Percentiles rank a stretch among this genome's conserved stretches.
These are phyloP conservation scores for Metschnikowia bowlesiae DNA, from an alignment of 805 yeast genomes.

Conservation along the genomic window DNA sequence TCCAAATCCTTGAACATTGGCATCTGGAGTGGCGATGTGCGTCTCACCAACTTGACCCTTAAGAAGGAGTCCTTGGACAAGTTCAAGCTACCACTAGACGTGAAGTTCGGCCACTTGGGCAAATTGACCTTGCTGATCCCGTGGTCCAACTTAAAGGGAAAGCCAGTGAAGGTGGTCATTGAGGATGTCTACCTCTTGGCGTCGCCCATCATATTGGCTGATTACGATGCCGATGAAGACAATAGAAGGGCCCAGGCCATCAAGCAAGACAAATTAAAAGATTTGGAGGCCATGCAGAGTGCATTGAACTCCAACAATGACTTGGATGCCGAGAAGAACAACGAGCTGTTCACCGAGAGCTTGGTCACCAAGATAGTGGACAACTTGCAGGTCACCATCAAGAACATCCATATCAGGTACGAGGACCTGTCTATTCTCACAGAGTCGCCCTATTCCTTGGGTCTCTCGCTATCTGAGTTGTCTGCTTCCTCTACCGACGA, in stretches of 20 bases:
- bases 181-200: conserved; percentile 86
- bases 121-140: conserved; percentile 88
- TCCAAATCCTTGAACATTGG: conserved; percentile 93
- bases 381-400: conserved; percentile 85
- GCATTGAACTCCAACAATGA: conserved; percentile 35
- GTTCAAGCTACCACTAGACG: conserved; percentile 80
- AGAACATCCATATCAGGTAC: conserved; percentile 85
- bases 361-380: conserved; percentile 87
- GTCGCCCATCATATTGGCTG: conserved; percentile 60
- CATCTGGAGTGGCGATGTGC: conserved; percentile 96
- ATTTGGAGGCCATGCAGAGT: conserved; percentile 59
- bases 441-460: conserved; percentile 73
- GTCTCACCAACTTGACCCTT: conserved; percentile 67
- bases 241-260: conserved; percentile 56
- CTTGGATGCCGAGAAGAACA: conserved; percentile 28
- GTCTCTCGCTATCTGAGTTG: conserved; percentile 76
- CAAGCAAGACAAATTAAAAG: conserved; percentile 61
- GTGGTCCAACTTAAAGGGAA: conserved; percentile 89
- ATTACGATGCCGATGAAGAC: conserved; percentile 53
- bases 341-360: conserved; percentile 82
- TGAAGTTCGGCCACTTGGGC: conserved; percentile 85
- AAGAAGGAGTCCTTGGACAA: conserved; percentile 88
- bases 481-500: conserved; percentile 89
- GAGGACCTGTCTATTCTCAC: conserved; percentile 77
- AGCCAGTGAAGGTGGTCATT: conserved; percentile 83